These are phyloP conservation scores for Ceratocystiopsis minuta DNA, from an alignment of 2,329 filamentous ascomycete genomes.

Conservation along the genomic window DNA sequence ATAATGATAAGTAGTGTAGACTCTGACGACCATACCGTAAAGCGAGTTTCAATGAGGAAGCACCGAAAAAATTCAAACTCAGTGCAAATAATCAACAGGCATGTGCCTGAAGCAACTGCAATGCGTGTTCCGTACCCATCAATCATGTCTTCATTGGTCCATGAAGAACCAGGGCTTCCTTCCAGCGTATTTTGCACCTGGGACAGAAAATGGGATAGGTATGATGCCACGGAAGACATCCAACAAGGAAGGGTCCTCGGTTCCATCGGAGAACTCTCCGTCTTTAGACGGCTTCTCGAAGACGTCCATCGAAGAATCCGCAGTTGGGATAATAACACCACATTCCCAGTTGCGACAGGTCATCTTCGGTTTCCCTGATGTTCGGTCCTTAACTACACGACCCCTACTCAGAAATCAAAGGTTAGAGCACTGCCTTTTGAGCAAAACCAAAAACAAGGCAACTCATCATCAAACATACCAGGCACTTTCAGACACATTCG, in stretches of 20 bases:
- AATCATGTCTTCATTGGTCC: neutral
- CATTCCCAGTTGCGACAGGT: conserved; percentile 92
- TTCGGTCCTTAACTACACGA: conserved; percentile 50
- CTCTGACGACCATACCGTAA: too few relatives aligned
- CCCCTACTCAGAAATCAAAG: conserved; percentile 37
- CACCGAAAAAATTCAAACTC: too few relatives aligned
- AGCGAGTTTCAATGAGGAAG: too few relatives aligned
- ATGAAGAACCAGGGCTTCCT: conserved; percentile 25
- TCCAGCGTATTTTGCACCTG: conserved; percentile 29
- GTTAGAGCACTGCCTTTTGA: neutral
- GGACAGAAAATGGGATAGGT: conserved; percentile 46
- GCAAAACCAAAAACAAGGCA: neutral
- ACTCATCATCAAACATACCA: conserved; percentile 40
- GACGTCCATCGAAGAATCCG: neutral
- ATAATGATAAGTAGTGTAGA: too few relatives aligned
- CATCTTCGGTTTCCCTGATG: conserved; percentile 51
- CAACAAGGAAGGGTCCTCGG: conserved; percentile 11
- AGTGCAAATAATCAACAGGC: too few relatives aligned
- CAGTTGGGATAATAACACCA: conserved; percentile 58
- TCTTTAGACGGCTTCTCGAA: neutral
- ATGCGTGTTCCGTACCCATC: too few relatives aligned
- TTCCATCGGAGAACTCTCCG: conserved; percentile 2
- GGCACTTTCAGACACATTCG: conserved; percentile 82
- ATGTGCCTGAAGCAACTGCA: too few relatives aligned
- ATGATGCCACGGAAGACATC: conserved; percentile 34